phyloP scores from a whole-genome alignment of 225 moss, liverwort and hornwort genomes.

The Anthoceros angustus region DNA sequence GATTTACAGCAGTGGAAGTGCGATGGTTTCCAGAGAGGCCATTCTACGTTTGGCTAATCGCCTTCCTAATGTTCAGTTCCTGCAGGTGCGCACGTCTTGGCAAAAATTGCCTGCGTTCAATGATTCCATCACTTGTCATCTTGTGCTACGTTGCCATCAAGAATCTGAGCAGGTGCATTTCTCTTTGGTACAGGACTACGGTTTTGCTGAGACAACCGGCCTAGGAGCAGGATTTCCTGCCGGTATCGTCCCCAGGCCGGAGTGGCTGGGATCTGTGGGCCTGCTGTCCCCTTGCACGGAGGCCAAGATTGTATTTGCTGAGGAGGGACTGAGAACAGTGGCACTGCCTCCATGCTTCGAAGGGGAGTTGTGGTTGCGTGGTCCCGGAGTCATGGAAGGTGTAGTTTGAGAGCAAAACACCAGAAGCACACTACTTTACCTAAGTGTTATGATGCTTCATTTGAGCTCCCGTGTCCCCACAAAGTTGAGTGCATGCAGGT shows the following conservation, averaged over 20 bases:
- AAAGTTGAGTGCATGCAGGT: background rate
- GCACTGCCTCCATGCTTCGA: constrained; percentile 33
- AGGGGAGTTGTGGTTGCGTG: constrained; percentile 56
- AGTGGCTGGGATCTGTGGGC: constrained; percentile 41
- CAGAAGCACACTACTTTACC: background rate
- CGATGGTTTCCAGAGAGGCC: constrained; percentile 33
- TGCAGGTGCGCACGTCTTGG: constrained; percentile 22
- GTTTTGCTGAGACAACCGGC: constrained; percentile 37
- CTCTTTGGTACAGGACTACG: constrained; percentile 30
- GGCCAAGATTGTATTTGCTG: constrained; percentile 38
- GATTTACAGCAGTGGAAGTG: constrained; percentile 33
- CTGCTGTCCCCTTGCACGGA: constrained; percentile 35
- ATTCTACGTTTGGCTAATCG: constrained; percentile 27
- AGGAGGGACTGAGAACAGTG: constrained; percentile 11
- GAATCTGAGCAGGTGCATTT: too few relatives aligned
- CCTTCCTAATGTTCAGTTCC: constrained; percentile 25
- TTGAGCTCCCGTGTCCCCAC: background rate
- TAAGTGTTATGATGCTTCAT: background rate
- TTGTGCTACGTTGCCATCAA: background rate
- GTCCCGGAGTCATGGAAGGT: constrained; percentile 53
- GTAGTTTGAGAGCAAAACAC: background rate
- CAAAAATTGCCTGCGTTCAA: background rate
- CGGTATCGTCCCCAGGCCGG: constrained; percentile 15
- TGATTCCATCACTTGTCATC: background rate
- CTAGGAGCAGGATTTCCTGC: constrained; percentile 15